Percentiles rank a stretch among this genome's conserved stretches.
These are phyloP conservation scores for Jatropha multifida DNA, from an alignment of 441 rosid genomes.

Conservation along the genomic window DNA sequence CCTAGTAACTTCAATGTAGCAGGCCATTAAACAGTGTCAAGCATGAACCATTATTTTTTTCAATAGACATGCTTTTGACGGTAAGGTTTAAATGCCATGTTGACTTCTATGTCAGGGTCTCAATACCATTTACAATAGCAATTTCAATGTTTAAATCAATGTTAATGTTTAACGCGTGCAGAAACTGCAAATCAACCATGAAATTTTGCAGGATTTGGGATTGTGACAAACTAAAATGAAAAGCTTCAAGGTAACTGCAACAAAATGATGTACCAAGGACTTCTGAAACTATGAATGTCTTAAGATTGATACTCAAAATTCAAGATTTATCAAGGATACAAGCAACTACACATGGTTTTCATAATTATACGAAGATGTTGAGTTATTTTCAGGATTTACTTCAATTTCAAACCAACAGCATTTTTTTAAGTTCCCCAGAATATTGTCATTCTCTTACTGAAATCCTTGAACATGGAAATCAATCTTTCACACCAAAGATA, in stretches of 20 bases:
- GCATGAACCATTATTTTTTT: background rate
- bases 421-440: background rate
- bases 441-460: background rate
- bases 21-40: background rate
- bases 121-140: background rate
- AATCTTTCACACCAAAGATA: background rate
- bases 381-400: background rate
- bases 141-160: background rate
- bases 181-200: background rate
- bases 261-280: slow-evolving; percentile 2
- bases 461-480: background rate
- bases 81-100: background rate
- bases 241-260: background rate
- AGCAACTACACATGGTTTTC: background rate
- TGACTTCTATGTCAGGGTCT: background rate
- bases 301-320: background rate
- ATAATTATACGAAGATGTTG: background rate
- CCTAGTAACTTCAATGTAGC: background rate
- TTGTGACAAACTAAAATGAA: background rate
- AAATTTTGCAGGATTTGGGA: background rate
- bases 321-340: background rate
- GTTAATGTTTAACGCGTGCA: background rate
- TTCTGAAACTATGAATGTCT: background rate
- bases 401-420: background rate
- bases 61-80: background rate